These are phyloP conservation scores for Escallonia rubra DNA, from an alignment of 129 eudicot genomes.

Conservation along the genomic window DNA sequence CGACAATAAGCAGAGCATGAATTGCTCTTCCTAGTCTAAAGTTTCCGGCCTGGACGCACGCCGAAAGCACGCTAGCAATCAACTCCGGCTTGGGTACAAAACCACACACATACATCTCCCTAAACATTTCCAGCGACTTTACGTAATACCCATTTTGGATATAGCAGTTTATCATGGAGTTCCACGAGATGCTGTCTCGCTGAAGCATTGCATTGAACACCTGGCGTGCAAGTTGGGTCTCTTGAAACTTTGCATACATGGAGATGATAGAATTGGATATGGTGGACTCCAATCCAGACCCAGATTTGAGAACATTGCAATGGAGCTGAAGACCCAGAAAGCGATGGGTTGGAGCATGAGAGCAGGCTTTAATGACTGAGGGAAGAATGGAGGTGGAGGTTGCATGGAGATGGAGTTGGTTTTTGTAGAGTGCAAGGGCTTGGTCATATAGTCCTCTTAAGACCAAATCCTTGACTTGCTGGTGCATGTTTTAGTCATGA, in stretches of 20 bases:
- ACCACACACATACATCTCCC: conserved; percentile 43
- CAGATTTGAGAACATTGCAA: conserved; percentile 37
- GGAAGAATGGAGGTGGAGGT: conserved; percentile 46
- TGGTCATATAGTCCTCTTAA: conserved; percentile 24
- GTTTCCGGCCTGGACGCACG: conserved; percentile 22
- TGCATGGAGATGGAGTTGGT: conserved; percentile 36
- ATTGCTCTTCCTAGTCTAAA: conserved; percentile 36
- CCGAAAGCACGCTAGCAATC: conserved; percentile 54
- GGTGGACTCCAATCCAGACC: conserved; percentile 29
- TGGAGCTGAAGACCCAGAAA: conserved; percentile 51
- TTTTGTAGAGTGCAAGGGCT: conserved; percentile 44
- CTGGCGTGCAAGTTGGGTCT: conserved; percentile 31
- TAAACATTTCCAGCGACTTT: conserved; percentile 38
- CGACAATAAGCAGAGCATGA: conserved; percentile 44
- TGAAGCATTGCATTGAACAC: conserved; percentile 65
- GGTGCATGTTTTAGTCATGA: too few relatives aligned
- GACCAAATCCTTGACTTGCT: conserved; percentile 27
- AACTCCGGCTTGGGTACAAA: conserved; percentile 55
- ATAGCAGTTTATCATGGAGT: conserved; percentile 41
- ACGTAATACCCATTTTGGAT: conserved; percentile 32
- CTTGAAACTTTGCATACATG: conserved; percentile 41
- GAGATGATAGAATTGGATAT: conserved; percentile 60
- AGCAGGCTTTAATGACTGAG: conserved; percentile 59
- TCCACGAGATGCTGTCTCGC: conserved; percentile 57
- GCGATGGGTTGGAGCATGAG: conserved; percentile 31